phyloP scores from a whole-genome alignment of 2,329 filamentous ascomycete genomes.

The Zarea fungicola region DNA sequence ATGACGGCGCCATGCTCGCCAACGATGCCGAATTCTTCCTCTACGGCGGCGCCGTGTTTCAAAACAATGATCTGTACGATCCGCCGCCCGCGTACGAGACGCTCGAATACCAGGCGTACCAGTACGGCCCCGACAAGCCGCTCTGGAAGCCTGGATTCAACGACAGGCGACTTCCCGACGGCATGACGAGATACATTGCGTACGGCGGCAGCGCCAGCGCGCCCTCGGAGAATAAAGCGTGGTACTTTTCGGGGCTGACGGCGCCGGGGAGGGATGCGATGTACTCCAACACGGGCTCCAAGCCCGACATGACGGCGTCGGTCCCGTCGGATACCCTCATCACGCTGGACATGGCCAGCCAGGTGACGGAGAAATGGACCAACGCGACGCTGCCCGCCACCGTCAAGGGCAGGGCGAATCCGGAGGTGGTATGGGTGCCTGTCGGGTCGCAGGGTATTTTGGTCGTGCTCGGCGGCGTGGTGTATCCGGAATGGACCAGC shows the following conservation, averaged over 20 bases:
- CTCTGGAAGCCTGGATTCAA: conserved; percentile 41
- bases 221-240: conserved; percentile 65
- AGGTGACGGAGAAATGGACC: conserved; percentile 47
- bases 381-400: conserved; percentile 48
- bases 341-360: conserved; percentile 52
- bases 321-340: conserved; percentile 53
- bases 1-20: conserved; percentile 59
- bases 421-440: conserved; percentile 70
- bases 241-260: conserved; percentile 63
- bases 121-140: conserved; percentile 42
- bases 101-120: conserved; percentile 47
- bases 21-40: conserved; percentile 60
- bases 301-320: conserved; percentile 33
- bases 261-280: conserved; percentile 47
- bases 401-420: conserved; percentile 53
- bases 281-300: conserved; percentile 26
- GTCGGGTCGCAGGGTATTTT: conserved; percentile 72
- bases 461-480: conserved; percentile 71
- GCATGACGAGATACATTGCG: conserved; percentile 56
- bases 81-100: conserved; percentile 39
- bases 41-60: conserved; percentile 53
- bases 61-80: conserved; percentile 28
- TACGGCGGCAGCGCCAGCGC: conserved; percentile 59
- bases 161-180: conserved; percentile 33
- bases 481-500: conserved; percentile 47